phyloP scores from a whole-genome alignment of 1,139 yeast species.

The Nematodospora anomalae region DNA sequence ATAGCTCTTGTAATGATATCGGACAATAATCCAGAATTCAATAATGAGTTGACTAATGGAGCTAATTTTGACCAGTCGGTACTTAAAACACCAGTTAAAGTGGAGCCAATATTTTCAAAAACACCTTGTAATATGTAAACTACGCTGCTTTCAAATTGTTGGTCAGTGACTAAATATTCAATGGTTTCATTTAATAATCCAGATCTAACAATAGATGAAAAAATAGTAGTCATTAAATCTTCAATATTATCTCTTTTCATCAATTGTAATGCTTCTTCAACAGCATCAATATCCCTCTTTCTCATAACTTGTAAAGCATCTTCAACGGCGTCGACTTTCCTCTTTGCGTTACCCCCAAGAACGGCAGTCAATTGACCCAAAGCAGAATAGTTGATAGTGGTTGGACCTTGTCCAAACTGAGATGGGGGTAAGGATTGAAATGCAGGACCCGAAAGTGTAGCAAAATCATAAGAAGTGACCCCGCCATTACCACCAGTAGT shows the following conservation, averaged over 20 bases:
- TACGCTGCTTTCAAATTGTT: constrained; percentile 29
- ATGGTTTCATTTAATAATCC: constrained; percentile 31
- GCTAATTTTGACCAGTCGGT: constrained; percentile 21
- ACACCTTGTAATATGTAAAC: constrained; percentile 27
- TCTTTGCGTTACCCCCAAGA: constrained; percentile 10
- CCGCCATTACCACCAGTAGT: constrained; percentile 1
- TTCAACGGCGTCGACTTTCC: constrained; percentile 9
- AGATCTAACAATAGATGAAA: constrained; percentile 30
- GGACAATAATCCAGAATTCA: constrained; percentile 28
- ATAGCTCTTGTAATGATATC: constrained; percentile 28
- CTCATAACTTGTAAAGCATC: constrained; percentile 6
- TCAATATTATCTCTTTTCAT: constrained; percentile 35
- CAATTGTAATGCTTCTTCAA: constrained; percentile 11
- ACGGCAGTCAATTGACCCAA: constrained; percentile 13
- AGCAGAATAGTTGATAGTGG: constrained; percentile 13
- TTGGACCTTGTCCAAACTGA: constrained; percentile 12
- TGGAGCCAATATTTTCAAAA: constrained; percentile 22
- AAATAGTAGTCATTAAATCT: constrained; percentile 34
- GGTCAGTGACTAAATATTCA: constrained; percentile 26
- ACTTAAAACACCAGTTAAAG: constrained; percentile 17
- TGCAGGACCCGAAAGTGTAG: constrained; percentile 14
- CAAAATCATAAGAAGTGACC: constrained; percentile 5
- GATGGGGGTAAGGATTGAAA: constrained; percentile 13
- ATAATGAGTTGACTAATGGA: constrained; percentile 25
- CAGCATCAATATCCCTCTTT: constrained; percentile 15